These are phyloP conservation scores for Pulveroboletus ravenelii DNA, from an alignment of 768 basidiomycete genomes.

Conservation along the genomic window DNA sequence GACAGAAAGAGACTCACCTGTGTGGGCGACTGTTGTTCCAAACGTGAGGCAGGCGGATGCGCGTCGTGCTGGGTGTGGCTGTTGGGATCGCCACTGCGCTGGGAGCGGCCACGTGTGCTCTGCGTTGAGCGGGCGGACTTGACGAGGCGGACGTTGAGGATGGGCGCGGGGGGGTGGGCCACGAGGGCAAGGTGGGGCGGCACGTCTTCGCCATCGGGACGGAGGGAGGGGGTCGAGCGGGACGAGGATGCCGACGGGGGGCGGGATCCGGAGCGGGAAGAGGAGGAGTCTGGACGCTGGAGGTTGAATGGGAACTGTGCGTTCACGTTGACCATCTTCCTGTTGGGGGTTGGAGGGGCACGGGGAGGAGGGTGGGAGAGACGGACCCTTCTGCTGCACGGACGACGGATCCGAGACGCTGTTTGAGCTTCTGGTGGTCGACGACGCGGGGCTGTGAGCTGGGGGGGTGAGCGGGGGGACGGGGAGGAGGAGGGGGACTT, in stretches of 20 bases:
- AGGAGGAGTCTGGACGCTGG: slow-evolving; percentile 27
- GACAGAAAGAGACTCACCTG: slow-evolving; percentile 16
- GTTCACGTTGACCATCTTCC: slow-evolving; percentile 69
- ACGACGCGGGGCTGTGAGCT: slow-evolving; percentile 33
- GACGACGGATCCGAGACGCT: slow-evolving; percentile 51
- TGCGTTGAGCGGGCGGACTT: slow-evolving; percentile 3
- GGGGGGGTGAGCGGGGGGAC: background rate
- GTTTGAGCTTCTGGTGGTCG: slow-evolving; percentile 49
- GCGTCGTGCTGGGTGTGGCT: slow-evolving; percentile 2
- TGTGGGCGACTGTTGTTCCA: slow-evolving; percentile 4
- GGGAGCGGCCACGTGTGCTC: slow-evolving; percentile 22
- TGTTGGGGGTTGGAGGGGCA: slow-evolving; percentile 21
- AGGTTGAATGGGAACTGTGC: slow-evolving; percentile 60
- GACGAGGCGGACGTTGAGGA: slow-evolving; percentile 27
- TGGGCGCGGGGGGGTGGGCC: background rate
- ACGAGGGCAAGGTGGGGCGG: slow-evolving; percentile 7
- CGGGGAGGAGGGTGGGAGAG: background rate
- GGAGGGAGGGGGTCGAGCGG: slow-evolving; percentile 22
- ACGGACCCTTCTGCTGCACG: slow-evolving; percentile 58
- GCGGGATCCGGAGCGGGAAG: slow-evolving; percentile 27
- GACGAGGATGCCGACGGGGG: slow-evolving; percentile 18
- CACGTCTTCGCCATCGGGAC: slow-evolving; percentile 14
- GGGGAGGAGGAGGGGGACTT: slow-evolving; percentile 3
- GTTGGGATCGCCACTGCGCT: slow-evolving; percentile 11
- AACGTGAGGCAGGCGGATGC: background rate